Evolutionary conservation across 2,329 filamentous ascomycete species (phyloP).

Genomic region (Clarireedia homoeocarpa): DNA sequence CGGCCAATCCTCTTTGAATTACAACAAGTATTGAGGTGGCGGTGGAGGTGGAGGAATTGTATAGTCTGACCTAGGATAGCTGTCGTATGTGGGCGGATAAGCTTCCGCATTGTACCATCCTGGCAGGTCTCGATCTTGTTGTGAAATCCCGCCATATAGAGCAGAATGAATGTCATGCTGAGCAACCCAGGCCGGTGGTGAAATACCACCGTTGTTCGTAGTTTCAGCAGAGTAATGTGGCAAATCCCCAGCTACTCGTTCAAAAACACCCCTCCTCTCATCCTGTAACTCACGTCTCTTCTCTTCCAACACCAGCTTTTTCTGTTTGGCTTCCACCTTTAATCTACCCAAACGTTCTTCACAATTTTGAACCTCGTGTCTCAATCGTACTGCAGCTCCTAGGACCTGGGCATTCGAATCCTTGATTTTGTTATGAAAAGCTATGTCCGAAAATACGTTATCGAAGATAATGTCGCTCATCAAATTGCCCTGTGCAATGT

Average conservation of each 20-base stretch:
- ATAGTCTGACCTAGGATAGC: too few relatives aligned
- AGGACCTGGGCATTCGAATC: conserved; percentile 21
- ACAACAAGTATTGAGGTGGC: too few relatives aligned
- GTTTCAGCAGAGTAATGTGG: neutral
- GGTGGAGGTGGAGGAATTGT: too few relatives aligned
- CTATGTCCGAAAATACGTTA: conserved; percentile 43
- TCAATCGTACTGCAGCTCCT: neutral
- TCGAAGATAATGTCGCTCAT: conserved; percentile 46
- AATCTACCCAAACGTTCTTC: neutral
- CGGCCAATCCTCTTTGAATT: too few relatives aligned
- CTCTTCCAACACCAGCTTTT: neutral
- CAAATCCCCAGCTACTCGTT: neutral
- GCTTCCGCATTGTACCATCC: too few relatives aligned
- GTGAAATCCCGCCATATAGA: neutral
- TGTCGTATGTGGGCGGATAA: too few relatives aligned
- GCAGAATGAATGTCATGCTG: conserved; percentile 4
- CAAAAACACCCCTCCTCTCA: neutral
- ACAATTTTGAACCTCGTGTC: neutral
- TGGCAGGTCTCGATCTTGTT: neutral
- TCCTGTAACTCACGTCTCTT: conserved; percentile 1
- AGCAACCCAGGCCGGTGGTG: neutral
- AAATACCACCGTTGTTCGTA: neutral
- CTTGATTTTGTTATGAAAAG: conserved; percentile 45
- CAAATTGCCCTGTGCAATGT: conserved; percentile 38
- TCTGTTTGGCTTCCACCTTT: neutral